Base-by-base conservation (phyloP, 129 eudicot genomes). In the Saposhnikovia divaricata region DNA sequence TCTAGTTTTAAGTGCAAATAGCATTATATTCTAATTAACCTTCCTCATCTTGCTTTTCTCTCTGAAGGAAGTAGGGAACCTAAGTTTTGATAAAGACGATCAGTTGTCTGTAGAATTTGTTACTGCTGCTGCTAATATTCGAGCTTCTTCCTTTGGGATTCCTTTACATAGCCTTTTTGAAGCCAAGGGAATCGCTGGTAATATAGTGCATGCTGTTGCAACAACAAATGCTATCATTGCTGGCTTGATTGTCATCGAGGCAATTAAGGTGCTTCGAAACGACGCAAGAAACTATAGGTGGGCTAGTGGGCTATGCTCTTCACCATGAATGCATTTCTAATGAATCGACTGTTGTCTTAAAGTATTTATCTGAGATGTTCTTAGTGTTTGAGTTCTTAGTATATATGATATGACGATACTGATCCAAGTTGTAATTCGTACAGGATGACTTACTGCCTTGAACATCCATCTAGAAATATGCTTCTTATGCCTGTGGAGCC, bases 401-500 rank as follows among this genome's bases (percentile, higher is more conserved):
- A 31, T 76, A 40, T 72, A 38, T 53, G 43, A 18, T 16, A 42
- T 19, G 46, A 34, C n/a, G 44, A 27, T 15, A 9, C 43, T 81
- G 9, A 80, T 76, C 55, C 51, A 19, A 65, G 18, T 34, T 27
- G 16, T 21, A 19, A 8, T 4, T 10, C 0, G 16, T 83, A 77
- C 77, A 95, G 99, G 89, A 95, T 95, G 99, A 95, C 99, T 1
- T 95, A 90, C 82, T 95, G 99, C 73, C 91, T 89, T 77, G 90
- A 95, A 46, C 96, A 90, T 89, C 97, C 99, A 63, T 81, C 96
- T 70, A 89, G 88, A 82, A 95, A 95, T 89, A 89, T 89, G 96
- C 97, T 95, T 82, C 97, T 95, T 53, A 95, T 95, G 97, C 96
- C 99, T 12, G 91, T 92, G 31, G 99, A 90, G 84, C 99, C 99